These are phyloP conservation scores for Emericellopsis atlantica DNA, from an alignment of 2,329 filamentous ascomycete species.

Conservation along the genomic window DNA sequence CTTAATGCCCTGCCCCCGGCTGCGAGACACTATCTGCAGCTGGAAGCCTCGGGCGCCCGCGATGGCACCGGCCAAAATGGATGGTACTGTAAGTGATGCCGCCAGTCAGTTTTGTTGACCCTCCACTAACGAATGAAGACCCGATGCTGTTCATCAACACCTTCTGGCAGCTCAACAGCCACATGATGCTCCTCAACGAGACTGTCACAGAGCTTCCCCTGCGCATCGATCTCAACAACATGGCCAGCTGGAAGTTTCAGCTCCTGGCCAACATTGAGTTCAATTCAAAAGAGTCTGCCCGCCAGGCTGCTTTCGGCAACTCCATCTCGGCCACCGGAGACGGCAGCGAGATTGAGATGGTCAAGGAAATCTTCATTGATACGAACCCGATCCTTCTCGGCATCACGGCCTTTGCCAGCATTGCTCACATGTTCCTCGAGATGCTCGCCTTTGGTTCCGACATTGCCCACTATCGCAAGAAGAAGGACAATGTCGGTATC, in stretches of 20 bases:
- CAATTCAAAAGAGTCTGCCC: constrained; percentile 71
- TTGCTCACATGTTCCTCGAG: constrained; percentile 91
- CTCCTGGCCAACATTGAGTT: constrained; percentile 75
- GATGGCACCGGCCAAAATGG: constrained; percentile 77
- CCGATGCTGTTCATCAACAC: constrained; percentile 88
- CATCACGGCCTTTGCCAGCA: constrained; percentile 71
- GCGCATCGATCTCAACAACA: constrained; percentile 71
- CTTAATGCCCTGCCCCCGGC: constrained; percentile 60
- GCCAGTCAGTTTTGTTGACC: not conserved
- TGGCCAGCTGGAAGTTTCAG: constrained; percentile 82
- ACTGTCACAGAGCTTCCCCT: constrained; percentile 75
- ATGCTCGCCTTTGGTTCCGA: constrained; percentile 95
- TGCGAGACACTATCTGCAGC: constrained; percentile 61
- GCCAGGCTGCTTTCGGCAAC: constrained; percentile 63
- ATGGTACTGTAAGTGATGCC: constrained; percentile 57
- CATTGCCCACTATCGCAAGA: constrained; percentile 96
- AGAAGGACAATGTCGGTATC: constrained; percentile 97
- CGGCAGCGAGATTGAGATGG: constrained; percentile 88
- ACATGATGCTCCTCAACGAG: constrained; percentile 86
- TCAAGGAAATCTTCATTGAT: constrained; percentile 90
- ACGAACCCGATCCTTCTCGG: constrained; percentile 85
- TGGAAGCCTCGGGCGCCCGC: constrained; percentile 70
- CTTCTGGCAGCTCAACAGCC: constrained; percentile 88
- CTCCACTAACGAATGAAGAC: constrained; percentile 19
- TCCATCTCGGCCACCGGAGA: constrained; percentile 68